A percentile compares a stretch with the other conserved stretches of the same genome.
These are phyloP conservation scores for Magnaporthales sp. DNA, from an alignment of 2,329 filamentous ascomycete genomes.

Conservation along the genomic window DNA sequence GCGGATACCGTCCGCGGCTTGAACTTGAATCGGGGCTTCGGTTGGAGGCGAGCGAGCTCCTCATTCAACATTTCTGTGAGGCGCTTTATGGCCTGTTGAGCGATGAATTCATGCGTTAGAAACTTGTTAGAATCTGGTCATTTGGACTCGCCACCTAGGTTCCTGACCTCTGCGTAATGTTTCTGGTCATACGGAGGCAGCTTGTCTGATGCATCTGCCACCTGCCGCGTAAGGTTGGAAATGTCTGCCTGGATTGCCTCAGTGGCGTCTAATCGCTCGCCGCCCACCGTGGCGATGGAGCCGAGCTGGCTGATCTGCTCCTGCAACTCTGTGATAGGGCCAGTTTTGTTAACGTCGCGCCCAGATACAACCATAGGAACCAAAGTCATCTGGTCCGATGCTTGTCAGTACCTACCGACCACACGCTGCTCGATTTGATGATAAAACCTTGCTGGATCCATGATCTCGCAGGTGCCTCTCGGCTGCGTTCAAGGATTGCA, in stretches of 20 bases:
- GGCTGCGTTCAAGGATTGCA: neutral
- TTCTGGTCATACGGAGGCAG: conserved; percentile 86
- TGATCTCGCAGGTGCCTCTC: neutral
- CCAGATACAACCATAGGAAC: neutral
- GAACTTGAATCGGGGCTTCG: conserved; percentile 79
- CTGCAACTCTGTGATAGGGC: conserved; percentile 52
- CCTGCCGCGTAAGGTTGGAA: conserved; percentile 70
- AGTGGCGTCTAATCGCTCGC: conserved; percentile 71
- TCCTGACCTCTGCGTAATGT: conserved; percentile 65
- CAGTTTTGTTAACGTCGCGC: neutral
- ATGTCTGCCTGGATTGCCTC: conserved; percentile 76
- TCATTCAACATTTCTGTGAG: conserved; percentile 71
- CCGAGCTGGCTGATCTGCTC: conserved; percentile 64
- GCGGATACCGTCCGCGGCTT: conserved; percentile 8
- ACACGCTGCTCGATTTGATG: conserved; percentile 2
- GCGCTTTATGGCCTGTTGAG: conserved; percentile 61
- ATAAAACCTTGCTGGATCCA: conserved; percentile 5
- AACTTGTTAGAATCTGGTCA: neutral
- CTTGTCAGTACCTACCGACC: neutral
- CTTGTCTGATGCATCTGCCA: conserved; percentile 73
- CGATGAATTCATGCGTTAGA: neutral
- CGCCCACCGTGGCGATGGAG: conserved; percentile 52
- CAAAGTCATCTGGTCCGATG: neutral
- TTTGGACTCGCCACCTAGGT: neutral
- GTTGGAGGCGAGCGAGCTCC: conserved; percentile 57